Percentiles rank a stretch among this genome's conserved stretches.
phyloP scores from a whole-genome alignment of 129 eudicot species.

The sunflower (Helianthus annuus) region HanXRQr2.0-SUNRISE NC_035443.2:13506461-13506960 shows the following conservation, averaged over 20 bases:
- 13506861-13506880: constrained; percentile 73
- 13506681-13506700: constrained; percentile 69
- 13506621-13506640: constrained; percentile 54
- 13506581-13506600: constrained; percentile 73
- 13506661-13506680: constrained; percentile 45
- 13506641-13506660: constrained; percentile 49
- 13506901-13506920: constrained; percentile 56
- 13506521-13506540: constrained; percentile 49
- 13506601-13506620: constrained; percentile 63
- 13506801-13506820: constrained; percentile 49
- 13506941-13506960: constrained; percentile 76
- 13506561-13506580: constrained; percentile 60
- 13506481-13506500: constrained; percentile 82
- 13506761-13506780: constrained; percentile 73
- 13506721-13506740: constrained; percentile 61
- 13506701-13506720: constrained; percentile 85
- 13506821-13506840: constrained; percentile 48
- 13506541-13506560: constrained; percentile 49
- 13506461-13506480: constrained; percentile 70
- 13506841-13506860: constrained; percentile 52
- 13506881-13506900: constrained; percentile 70
- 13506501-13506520: constrained; percentile 43
- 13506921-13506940: constrained; percentile 62
- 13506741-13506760: constrained; percentile 50
- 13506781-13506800: constrained; percentile 85